phyloP scores from a whole-genome alignment of 2,329 filamentous ascomycete genomes.

The Aspergillus sp. region DNA sequence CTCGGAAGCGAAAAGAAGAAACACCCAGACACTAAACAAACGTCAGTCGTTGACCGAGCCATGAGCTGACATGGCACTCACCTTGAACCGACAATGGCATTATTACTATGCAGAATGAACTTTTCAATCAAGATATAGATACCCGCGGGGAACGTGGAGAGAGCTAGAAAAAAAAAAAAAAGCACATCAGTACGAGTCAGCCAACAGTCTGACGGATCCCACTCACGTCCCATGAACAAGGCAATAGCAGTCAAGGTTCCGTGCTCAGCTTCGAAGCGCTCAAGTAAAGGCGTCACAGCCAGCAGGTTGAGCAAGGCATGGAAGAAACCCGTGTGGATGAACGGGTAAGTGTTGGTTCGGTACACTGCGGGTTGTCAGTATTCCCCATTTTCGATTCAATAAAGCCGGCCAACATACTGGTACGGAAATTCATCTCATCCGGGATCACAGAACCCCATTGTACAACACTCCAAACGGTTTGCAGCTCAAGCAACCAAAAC shows the following conservation, averaged over 20 bases:
- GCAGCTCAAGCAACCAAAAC: constrained; percentile 69
- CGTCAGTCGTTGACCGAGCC: constrained; percentile 6
- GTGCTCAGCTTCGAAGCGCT: constrained; percentile 89
- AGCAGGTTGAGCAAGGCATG: constrained; percentile 78
- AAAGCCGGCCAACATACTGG: constrained; percentile 57
- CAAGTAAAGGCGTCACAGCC: constrained; percentile 81
- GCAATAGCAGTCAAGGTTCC: constrained; percentile 85
- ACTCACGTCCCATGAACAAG: constrained; percentile 87
- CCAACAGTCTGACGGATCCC: not conserved
- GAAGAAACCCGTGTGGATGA: constrained; percentile 79
- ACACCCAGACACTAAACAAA: constrained; percentile 76
- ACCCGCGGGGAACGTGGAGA: constrained; percentile 78
- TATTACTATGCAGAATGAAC: constrained; percentile 69
- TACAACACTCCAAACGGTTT: constrained; percentile 68
- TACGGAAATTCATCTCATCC: constrained; percentile 67
- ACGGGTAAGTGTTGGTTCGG: constrained; percentile 85
- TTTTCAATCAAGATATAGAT: constrained; percentile 79
- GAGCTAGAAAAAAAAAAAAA: constrained; percentile 49
- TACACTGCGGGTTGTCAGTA: constrained; percentile 64
- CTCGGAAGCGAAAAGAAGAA: constrained; percentile 80
- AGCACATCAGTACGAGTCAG: not conserved
- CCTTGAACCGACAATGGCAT: constrained; percentile 78
- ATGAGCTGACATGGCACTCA: constrained; percentile 39
- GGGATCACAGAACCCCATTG: constrained; percentile 80
- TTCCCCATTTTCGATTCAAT: not conserved